Evolutionary conservation across 129 eudicot species (phyloP), one percentile per base, ranked within the genome.

Genomic region (Glebionis coronaria): DNA sequence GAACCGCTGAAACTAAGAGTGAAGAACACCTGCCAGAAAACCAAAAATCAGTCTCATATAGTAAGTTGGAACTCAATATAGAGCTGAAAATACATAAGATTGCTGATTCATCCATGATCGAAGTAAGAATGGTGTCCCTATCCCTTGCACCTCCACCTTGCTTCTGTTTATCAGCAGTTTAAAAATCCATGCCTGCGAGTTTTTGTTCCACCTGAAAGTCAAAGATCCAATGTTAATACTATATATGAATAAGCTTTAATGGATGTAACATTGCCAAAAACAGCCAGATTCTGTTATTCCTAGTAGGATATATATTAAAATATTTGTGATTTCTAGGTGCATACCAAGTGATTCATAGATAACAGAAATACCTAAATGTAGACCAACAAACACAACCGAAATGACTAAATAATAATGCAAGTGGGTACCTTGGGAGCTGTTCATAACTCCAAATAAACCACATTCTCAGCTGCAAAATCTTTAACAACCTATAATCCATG

Each of bases 71-170:
- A 46, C 52, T 61, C 56, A 66, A 20, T 19, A 56, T 8, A 19
- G 51, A 20, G 63, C 56, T 67, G 13, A 63, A 76, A 73, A 38
- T 28, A 64, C 96, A 74, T 88, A 91, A 96, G 50, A 93, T 93
- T 42, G 85, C 95, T 19, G 97, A 90, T 74, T 93, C 98, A 64
- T 93, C 97, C 79, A 93, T 82, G 78, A 93, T 81, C 61, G 99
- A 76, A 60, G 95, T 84, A 52, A 95, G 97, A 40, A 93, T 75
- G 61, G 83, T 71, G 76, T 93, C 96, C 75, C 78, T 84, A 61
- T 93, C 95, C 80, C 85, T 86, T 73, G 77, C 77, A 18, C 65
- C 80, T 58, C 86, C 87, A 60, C 96, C 98, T 27, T 88, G 95
- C 71, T 84, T 86, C 76, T 93, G 98, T 78, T 84, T 92, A 64